Conservation (phyloP, 2,329 filamentous ascomycete species). For the Paradendryphiella salina region DNA sequence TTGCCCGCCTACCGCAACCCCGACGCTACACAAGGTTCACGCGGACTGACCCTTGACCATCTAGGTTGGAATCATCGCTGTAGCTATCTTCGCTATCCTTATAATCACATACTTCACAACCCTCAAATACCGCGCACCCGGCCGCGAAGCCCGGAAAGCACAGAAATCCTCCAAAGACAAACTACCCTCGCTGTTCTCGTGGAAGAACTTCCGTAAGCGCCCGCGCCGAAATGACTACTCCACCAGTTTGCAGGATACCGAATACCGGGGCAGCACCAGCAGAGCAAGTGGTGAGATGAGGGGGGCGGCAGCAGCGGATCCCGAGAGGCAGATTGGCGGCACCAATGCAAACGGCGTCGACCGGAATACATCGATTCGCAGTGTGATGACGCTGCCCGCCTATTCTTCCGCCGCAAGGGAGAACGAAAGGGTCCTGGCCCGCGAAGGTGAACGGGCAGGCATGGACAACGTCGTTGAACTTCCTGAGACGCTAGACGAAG, state of each 20-base stretch:
- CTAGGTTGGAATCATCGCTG: constrained; percentile 37
- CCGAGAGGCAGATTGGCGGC: constrained; percentile 33
- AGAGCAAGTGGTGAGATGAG: constrained; percentile 38
- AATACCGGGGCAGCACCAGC: constrained; percentile 28
- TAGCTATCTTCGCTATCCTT: constrained; percentile 39
- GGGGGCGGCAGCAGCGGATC: constrained; percentile 27
- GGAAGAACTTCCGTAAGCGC: constrained; percentile 32
- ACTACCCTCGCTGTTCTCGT: constrained; percentile 40
- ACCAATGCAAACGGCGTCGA: constrained; percentile 60
- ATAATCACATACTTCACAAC: constrained; percentile 38
- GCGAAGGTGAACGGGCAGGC: constrained; percentile 88
- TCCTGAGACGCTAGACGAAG: constrained; percentile 76
- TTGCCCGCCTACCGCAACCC: background rate
- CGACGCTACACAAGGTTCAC: background rate
- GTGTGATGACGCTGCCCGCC: constrained; percentile 89
- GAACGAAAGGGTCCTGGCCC: constrained; percentile 78
- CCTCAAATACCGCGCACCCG: constrained; percentile 27
- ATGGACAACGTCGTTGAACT: constrained; percentile 89
- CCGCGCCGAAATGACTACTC: constrained; percentile 40
- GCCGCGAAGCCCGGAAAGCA: constrained; percentile 13
- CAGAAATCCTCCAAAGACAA: constrained; percentile 27
- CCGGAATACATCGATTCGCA: constrained; percentile 82
- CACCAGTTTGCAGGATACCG: constrained; percentile 40
- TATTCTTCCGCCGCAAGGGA: constrained; percentile 75
- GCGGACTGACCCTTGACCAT: constrained; percentile 15